These are phyloP conservation scores for Mycosphaerella sp. DNA, from an alignment of 2,329 filamentous ascomycete species.

Conservation along the genomic window DNA sequence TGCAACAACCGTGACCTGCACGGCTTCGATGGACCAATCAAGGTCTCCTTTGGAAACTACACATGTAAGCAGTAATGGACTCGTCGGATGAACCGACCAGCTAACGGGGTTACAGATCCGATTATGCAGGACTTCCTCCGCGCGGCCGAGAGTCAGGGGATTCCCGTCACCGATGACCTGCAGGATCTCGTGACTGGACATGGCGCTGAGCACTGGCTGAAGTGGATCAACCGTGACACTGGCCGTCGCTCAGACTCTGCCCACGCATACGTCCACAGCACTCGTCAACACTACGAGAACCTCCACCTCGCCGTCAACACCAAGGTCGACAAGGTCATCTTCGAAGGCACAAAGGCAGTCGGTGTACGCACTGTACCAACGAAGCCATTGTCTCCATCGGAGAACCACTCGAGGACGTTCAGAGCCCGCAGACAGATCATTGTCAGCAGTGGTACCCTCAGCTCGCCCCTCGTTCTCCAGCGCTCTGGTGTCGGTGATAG, in stretches of 20 bases:
- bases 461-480: slow-evolving; percentile 68
- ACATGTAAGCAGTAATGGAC: slow-evolving; percentile 42
- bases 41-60: slow-evolving; percentile 69
- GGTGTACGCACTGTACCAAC: slow-evolving; percentile 65
- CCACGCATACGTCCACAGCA: slow-evolving; percentile 72
- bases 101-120: slow-evolving; percentile 43
- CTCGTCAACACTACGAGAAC: slow-evolving; percentile 62
- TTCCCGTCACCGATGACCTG: slow-evolving; percentile 66
- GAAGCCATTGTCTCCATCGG: slow-evolving; percentile 57
- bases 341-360: slow-evolving; percentile 65
- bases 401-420: slow-evolving; percentile 53
- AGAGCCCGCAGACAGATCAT: slow-evolving; percentile 68
- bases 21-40: slow-evolving; percentile 73
- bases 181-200: slow-evolving; percentile 63
- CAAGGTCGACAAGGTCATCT: slow-evolving; percentile 70
- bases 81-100: no score
- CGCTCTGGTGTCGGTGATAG: slow-evolving; percentile 66
- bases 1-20: slow-evolving; percentile 58
- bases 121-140: slow-evolving; percentile 73
- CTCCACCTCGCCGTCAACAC: slow-evolving; percentile 68
- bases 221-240: slow-evolving; percentile 71
- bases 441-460: slow-evolving; percentile 65
- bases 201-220: slow-evolving; percentile 75
- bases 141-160: slow-evolving; percentile 60
- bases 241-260: slow-evolving; percentile 71